Conservation (phyloP, 257 asterid genomes). For the Cinchona pubescens region DNA sequence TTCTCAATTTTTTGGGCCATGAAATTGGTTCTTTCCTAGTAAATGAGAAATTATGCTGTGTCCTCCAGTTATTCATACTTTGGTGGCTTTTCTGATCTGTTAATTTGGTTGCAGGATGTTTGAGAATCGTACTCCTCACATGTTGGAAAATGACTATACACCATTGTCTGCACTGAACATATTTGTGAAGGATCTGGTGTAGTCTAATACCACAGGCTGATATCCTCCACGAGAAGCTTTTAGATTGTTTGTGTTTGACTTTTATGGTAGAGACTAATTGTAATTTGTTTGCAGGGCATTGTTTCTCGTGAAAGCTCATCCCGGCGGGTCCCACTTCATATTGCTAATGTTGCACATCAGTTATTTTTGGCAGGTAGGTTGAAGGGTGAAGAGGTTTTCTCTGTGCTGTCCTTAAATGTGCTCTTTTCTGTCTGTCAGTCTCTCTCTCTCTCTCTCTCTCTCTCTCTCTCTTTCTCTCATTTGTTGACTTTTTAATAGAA, state of each 20-base stretch:
- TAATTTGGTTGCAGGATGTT: conserved; percentile 73
- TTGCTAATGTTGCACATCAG: conserved; percentile 86
- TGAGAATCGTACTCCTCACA: conserved; percentile 96
- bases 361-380: conserved; percentile 75
- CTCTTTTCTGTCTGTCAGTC: background rate
- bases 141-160: conserved; percentile 90
- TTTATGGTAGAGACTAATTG: background rate
- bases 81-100: background rate
- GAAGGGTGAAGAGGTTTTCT: background rate
- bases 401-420: background rate
- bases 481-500: background rate
- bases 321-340: conserved; percentile 73
- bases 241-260: background rate
- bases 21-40: background rate
- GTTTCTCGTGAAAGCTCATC: conserved; percentile 86
- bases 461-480: too few relatives aligned
- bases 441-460: too few relatives aligned
- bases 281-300: conserved; percentile 67
- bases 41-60: background rate
- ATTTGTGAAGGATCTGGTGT: conserved; percentile 99
- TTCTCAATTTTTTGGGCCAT: background rate
- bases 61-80: background rate
- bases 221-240: background rate
- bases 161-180: conserved; percentile 96
- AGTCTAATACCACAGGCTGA: too few relatives aligned